Evolutionary conservation across 1,284 basidiomycete species (phyloP).

Genomic region (Exobasidium cylindrosporum): DNA sequence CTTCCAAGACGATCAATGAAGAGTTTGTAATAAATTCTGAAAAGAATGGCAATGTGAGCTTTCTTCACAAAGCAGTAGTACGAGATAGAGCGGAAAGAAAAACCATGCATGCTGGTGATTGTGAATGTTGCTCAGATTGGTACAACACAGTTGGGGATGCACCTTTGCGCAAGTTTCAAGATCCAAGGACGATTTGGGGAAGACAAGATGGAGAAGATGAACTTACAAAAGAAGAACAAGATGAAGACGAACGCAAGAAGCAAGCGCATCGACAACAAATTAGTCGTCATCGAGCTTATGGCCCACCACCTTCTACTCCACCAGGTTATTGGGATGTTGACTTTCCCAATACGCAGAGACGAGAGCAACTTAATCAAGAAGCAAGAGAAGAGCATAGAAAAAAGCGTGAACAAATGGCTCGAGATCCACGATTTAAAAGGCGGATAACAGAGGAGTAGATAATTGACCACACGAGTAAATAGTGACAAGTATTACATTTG

Average conservation of each 20-base stretch:
- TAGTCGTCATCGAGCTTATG: slow-evolving; percentile 71
- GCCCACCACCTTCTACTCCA: slow-evolving; percentile 71
- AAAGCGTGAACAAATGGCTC: slow-evolving; percentile 61
- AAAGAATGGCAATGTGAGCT: slow-evolving; percentile 66
- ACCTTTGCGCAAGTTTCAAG: neutral
- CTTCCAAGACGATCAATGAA: slow-evolving; percentile 10
- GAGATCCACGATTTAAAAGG: slow-evolving; percentile 7
- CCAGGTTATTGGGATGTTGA: slow-evolving; percentile 83
- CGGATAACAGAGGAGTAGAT: neutral
- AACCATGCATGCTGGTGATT: slow-evolving; percentile 72
- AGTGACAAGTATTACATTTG: neutral
- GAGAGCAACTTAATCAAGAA: slow-evolving; percentile 67
- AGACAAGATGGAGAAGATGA: neutral
- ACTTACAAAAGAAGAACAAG: neutral
- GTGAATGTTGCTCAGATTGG: slow-evolving; percentile 72
- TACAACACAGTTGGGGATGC: neutral
- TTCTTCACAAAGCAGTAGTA: slow-evolving; percentile 74
- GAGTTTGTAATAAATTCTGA: slow-evolving; percentile 64
- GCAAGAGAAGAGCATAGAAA: slow-evolving; percentile 67
- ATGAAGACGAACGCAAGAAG: slow-evolving; percentile 34
- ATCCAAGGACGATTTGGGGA: neutral
- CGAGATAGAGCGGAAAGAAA: slow-evolving; percentile 67
- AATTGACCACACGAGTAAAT: too few species aligned
- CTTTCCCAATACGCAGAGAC: slow-evolving; percentile 80
- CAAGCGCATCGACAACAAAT: slow-evolving; percentile 68